Evolutionary conservation across 176 grass and related monocot genomes (phyloP).

Genomic region (Typha latifolia): DNA sequence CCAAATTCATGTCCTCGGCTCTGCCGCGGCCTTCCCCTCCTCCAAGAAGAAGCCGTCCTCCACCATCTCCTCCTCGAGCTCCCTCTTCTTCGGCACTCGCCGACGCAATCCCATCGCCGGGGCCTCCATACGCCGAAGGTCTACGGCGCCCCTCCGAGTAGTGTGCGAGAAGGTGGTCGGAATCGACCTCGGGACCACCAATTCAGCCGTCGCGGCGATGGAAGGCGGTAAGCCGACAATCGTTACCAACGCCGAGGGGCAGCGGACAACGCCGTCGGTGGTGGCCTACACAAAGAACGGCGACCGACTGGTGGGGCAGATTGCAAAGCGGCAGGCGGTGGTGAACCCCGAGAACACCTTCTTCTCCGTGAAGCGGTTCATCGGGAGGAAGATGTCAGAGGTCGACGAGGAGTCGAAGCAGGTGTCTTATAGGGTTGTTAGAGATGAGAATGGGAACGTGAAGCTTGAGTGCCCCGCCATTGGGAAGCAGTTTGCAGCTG

Average conservation of each 20-base stretch:
- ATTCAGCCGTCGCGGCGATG: slow-evolving; percentile 96
- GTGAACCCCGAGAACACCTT: slow-evolving; percentile 99
- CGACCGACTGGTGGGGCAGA: slow-evolving; percentile 82
- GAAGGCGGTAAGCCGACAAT: slow-evolving; percentile 97
- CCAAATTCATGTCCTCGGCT: slow-evolving; percentile 22
- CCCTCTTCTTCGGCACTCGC: slow-evolving; percentile 44
- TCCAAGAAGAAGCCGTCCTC: slow-evolving; percentile 15
- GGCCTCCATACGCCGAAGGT: neutral
- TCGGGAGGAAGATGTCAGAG: slow-evolving; percentile 91
- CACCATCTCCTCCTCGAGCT: slow-evolving; percentile 20
- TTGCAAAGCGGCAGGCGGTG: slow-evolving; percentile 93
- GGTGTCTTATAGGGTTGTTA: slow-evolving; percentile 70
- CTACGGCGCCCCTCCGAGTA: slow-evolving; percentile 46
- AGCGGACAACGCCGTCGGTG: slow-evolving; percentile 86
- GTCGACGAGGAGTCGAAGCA: slow-evolving; percentile 97
- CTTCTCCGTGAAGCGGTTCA: slow-evolving; percentile 98
- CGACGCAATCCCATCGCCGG: slow-evolving; percentile 13
- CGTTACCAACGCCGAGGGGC: slow-evolving; percentile 93
- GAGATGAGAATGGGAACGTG: slow-evolving; percentile 92
- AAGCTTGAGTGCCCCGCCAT: slow-evolving; percentile 98
- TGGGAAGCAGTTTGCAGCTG: slow-evolving; percentile 86
- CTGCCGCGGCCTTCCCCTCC: slow-evolving; percentile 45
- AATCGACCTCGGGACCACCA: slow-evolving; percentile 90
- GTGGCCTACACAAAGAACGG: slow-evolving; percentile 88
- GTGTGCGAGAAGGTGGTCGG: slow-evolving; percentile 94